Conservation (phyloP, 225 moss, liverwort and hornwort genomes). For the Bryum argenteum region DNA sequence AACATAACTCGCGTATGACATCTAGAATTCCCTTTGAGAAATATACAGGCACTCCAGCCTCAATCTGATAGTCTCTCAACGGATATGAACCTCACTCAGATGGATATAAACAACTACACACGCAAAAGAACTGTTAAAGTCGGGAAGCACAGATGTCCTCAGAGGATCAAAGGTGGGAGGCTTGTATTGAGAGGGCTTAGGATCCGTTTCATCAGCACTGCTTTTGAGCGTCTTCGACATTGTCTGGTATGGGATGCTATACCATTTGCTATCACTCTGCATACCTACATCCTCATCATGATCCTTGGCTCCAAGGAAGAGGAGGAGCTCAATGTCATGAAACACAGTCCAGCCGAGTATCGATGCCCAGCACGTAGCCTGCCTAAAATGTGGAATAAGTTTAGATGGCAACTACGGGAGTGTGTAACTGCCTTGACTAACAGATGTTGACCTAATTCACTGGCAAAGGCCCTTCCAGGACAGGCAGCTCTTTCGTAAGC, state of each 20-base stretch:
- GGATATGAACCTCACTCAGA: neutral
- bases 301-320: constrained; percentile 17
- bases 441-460: neutral
- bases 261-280: constrained; percentile 29
- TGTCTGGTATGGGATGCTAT: constrained; percentile 12
- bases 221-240: constrained; percentile 24
- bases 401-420: neutral
- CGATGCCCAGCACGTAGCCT: constrained; percentile 12
- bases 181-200: constrained; percentile 11
- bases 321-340: constrained; percentile 32
- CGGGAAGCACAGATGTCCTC: neutral
- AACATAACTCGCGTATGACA: too few species aligned
- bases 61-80: neutral
- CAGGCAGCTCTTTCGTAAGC: constrained; percentile 8
- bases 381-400: neutral
- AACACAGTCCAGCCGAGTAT: constrained; percentile 24
- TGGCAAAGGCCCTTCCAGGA: constrained; percentile 18
- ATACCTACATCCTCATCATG: constrained; percentile 25
- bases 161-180: neutral
- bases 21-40: neutral
- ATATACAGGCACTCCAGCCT: neutral
- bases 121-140: neutral
- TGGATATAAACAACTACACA: neutral
- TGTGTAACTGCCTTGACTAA: neutral
- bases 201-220: neutral